Percentiles rank a stretch among this genome's conserved stretches.
Conservation (phyloP, 106 monocot genomes). For the Acorus gramineus region DNA sequence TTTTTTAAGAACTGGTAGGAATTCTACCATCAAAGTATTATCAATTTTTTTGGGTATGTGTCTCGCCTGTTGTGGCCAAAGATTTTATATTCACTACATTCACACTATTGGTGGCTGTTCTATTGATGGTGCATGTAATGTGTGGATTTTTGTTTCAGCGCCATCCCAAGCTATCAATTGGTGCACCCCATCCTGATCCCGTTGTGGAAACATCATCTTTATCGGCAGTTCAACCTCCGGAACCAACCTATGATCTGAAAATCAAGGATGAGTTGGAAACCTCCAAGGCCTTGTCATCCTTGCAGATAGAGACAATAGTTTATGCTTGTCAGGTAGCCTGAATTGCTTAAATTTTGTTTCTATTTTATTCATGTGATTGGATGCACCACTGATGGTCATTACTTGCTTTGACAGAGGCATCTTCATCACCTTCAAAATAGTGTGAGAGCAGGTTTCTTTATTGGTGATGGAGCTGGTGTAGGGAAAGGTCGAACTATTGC, state of each 20-base stretch:
- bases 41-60: no score
- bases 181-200: slow-evolving; percentile 91
- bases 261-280: slow-evolving; percentile 66
- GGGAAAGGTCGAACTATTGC: slow-evolving; percentile 98
- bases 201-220: slow-evolving; percentile 96
- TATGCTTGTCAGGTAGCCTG: slow-evolving; percentile 86
- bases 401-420: slow-evolving; percentile 54
- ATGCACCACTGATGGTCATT: slow-evolving; percentile 1
- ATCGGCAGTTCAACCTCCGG: slow-evolving; percentile 97
- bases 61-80: no score
- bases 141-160: slow-evolving; percentile 39
- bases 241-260: slow-evolving; percentile 77
- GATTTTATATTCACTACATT: no score
- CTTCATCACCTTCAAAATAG: slow-evolving; percentile 80
- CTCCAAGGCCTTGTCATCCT: slow-evolving; percentile 70
- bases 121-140: no score
- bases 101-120: no score
- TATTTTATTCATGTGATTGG: not conserved
- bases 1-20: no score
- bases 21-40: no score
- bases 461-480: slow-evolving; percentile 99
- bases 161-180: slow-evolving; percentile 75
- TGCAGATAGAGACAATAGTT: slow-evolving; percentile 93
- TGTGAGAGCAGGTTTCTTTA: slow-evolving; percentile 88
- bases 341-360: not conserved